Conservation (phyloP, 768 basidiomycete species). For the Serendipita vermifera region DNA sequence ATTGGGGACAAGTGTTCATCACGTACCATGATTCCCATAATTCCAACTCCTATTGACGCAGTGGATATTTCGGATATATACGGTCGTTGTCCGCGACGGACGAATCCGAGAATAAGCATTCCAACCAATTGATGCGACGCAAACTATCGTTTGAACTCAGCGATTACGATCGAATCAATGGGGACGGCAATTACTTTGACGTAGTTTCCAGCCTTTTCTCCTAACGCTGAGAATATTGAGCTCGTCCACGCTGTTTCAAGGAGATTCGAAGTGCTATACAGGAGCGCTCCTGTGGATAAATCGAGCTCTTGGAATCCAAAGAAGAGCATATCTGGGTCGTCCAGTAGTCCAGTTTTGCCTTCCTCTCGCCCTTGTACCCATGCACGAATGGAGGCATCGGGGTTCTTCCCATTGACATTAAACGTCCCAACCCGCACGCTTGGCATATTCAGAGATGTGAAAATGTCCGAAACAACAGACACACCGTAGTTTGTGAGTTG, state of each 20-base stretch:
- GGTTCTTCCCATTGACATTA: slow-evolving; percentile 69
- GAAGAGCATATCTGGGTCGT: slow-evolving; percentile 56
- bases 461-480: slow-evolving; percentile 1
- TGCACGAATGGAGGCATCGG: slow-evolving; percentile 57
- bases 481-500: slow-evolving; percentile 15
- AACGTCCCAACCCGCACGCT: slow-evolving; percentile 71
- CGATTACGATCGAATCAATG: neutral
- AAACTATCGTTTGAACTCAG: slow-evolving; percentile 34
- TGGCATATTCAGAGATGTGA: slow-evolving; percentile 33
- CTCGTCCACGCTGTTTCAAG: slow-evolving; percentile 57
- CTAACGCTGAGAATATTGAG: slow-evolving; percentile 57
- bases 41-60: slow-evolving; percentile 51
- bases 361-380: slow-evolving; percentile 18
- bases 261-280: slow-evolving; percentile 50
- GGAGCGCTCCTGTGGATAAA: slow-evolving; percentile 59
- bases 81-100: slow-evolving; percentile 36
- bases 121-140: slow-evolving; percentile 71
- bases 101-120: slow-evolving; percentile 60
- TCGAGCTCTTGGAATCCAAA: slow-evolving; percentile 74
- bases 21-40: slow-evolving; percentile 65
- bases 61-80: slow-evolving; percentile 44
- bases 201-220: slow-evolving; percentile 47
- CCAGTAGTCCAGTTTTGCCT: slow-evolving; percentile 21
- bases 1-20: neutral
- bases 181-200: slow-evolving; percentile 47